Percentiles rank a stretch among this genome's conserved stretches.
Conservation (phyloP, 495 filamentous ascomycete species). For the Massariosphaeria phaeospora region DNA sequence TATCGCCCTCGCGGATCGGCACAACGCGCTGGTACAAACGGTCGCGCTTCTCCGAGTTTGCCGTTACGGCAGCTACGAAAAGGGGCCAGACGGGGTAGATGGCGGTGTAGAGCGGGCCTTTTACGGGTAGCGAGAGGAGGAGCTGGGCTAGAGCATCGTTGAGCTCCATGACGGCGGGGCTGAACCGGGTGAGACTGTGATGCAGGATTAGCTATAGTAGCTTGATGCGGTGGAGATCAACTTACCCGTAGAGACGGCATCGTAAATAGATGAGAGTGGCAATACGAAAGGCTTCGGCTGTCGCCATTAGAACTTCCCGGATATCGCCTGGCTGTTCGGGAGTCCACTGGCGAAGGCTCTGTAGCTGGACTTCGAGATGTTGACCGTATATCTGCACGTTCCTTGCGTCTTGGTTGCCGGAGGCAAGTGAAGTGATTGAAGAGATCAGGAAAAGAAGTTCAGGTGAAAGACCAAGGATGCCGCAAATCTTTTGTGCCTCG, state of each 20-base stretch:
- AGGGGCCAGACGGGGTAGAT: conserved; percentile 28
- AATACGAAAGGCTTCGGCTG: conserved; percentile 22
- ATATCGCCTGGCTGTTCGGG: conserved; percentile 8
- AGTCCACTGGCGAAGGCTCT: conserved; percentile 21
- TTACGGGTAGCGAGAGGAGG: conserved; percentile 27
- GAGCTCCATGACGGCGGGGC: conserved; percentile 23
- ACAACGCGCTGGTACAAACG: conserved; percentile 26
- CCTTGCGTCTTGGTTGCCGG: conserved; percentile 7
- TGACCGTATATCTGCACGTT: conserved; percentile 22
- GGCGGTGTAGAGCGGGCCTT: conserved; percentile 24
- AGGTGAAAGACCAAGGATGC: conserved; percentile 20
- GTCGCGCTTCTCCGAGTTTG: conserved; percentile 23
- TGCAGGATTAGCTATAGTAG: background rate
- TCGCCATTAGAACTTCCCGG: conserved; percentile 18
- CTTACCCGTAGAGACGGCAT: conserved; percentile 26
- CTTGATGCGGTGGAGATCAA: background rate
- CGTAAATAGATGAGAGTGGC: conserved; percentile 23
- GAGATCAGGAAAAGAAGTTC: conserved; percentile 27
- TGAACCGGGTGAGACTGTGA: conserved; percentile 19
- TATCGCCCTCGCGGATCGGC: conserved; percentile 24
- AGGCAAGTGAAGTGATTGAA: conserved; percentile 22
- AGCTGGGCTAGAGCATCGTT: conserved; percentile 21
- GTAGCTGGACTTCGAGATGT: conserved; percentile 15
- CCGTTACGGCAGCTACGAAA: conserved; percentile 22
- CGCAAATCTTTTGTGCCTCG: conserved; percentile 22